Conservation (phyloP, 2,329 filamentous ascomycete species). For the Cladosporium phlei region DNA sequence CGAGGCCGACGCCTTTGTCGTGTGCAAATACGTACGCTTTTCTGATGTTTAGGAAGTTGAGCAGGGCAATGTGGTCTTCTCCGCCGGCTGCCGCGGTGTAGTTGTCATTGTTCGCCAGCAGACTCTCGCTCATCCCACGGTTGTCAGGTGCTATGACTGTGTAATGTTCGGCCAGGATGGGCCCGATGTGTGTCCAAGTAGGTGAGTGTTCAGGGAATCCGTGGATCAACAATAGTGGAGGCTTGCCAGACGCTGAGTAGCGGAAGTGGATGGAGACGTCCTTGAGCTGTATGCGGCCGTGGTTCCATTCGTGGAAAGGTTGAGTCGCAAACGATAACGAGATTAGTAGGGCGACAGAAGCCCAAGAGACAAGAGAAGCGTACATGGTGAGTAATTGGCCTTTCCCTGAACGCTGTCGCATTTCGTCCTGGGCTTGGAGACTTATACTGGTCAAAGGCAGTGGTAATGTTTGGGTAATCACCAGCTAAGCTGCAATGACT, state of each 20-base stretch:
- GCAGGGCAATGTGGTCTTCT: constrained; percentile 23
- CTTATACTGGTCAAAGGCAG: too few relatives aligned
- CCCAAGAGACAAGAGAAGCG: background rate
- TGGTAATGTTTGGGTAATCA: too few relatives aligned
- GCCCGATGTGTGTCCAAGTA: constrained; percentile 35
- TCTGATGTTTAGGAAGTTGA: constrained; percentile 28
- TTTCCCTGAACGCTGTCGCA: too few relatives aligned
- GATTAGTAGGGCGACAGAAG: background rate
- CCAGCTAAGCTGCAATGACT: too few relatives aligned
- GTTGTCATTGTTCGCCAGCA: constrained; percentile 6
- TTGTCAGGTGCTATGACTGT: constrained; percentile 44
- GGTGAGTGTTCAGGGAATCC: constrained; percentile 15
- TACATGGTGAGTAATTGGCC: background rate
- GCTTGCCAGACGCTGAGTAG: constrained; percentile 15
- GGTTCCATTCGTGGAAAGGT: constrained; percentile 14
- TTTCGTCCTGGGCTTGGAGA: too few relatives aligned
- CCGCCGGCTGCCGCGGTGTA: constrained; percentile 38
- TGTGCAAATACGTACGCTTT: constrained; percentile 40
- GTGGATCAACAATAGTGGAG: constrained; percentile 15
- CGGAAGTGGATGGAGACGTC: constrained; percentile 16
- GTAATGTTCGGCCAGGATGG: constrained; percentile 40
- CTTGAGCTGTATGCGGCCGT: constrained; percentile 13
- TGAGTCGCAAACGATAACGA: background rate
- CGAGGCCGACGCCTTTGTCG: constrained; percentile 44
- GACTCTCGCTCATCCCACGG: constrained; percentile 37